These are phyloP conservation scores for Monilinia fructigena DNA, from an alignment of 2,329 filamentous ascomycete genomes.

Conservation along the genomic window DNA sequence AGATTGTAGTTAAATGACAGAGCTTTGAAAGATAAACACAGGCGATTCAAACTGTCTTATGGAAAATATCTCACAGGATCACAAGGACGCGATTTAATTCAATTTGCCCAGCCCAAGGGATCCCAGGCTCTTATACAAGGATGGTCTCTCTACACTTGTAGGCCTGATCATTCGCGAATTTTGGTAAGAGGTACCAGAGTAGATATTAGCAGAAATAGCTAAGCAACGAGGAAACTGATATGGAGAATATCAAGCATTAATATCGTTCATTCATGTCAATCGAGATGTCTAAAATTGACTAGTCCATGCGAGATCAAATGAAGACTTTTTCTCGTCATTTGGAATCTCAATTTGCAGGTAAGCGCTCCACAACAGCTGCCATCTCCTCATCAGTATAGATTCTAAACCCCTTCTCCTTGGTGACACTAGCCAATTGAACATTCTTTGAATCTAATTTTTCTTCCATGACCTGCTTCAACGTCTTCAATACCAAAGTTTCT, in stretches of 20 bases:
- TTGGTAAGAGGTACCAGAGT: not conserved
- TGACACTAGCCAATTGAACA: slow-evolving; percentile 95
- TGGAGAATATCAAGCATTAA: slow-evolving; percentile 1
- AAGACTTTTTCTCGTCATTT: slow-evolving; percentile 16
- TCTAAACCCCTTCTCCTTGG: slow-evolving; percentile 95
- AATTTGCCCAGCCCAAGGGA: not conserved
- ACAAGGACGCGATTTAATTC: not conserved
- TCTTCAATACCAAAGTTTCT: slow-evolving; percentile 94
- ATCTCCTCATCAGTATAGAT: slow-evolving; percentile 99
- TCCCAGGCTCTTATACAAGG: not conserved
- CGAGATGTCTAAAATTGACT: slow-evolving; percentile 17
- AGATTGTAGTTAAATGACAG: not conserved
- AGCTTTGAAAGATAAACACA: not conserved
- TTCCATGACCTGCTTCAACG: slow-evolving; percentile 99
- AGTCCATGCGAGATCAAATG: slow-evolving; percentile 18
- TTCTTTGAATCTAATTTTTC: slow-evolving; percentile 99
- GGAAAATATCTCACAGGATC: not conserved
- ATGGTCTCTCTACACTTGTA: not conserved
- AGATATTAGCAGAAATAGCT: not conserved
- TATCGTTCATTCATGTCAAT: slow-evolving; percentile 22
- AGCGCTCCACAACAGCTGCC: slow-evolving; percentile 83
- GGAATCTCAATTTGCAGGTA: slow-evolving; percentile 60
- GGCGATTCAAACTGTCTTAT: not conserved
- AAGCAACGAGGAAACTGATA: not conserved
- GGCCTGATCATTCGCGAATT: not conserved